phyloP scores from a whole-genome alignment of 257 asterid genomes.

The Knoxia roxburghii region DNA sequence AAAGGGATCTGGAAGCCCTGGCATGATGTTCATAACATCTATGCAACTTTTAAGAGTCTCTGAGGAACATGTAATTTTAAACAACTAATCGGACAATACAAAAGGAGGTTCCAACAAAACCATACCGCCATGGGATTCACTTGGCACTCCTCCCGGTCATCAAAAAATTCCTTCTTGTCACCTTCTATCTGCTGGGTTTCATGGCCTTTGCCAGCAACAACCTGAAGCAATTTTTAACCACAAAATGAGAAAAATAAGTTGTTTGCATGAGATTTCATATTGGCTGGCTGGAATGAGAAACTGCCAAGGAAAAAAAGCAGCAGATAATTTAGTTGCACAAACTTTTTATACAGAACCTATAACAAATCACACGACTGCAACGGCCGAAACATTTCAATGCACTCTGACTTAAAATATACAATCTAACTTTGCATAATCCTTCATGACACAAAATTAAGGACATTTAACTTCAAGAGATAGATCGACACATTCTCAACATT shows the following conservation, averaged over 20 bases:
- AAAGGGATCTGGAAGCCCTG: neutral
- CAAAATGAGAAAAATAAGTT: conserved; percentile 1
- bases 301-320: neutral
- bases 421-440: neutral
- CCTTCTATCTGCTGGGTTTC: conserved; percentile 79
- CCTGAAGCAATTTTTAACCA: conserved; percentile 35
- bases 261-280: neutral
- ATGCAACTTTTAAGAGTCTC: neutral
- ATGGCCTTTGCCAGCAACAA: conserved; percentile 97
- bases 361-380: neutral
- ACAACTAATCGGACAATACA: neutral
- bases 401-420: neutral
- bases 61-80: no score
- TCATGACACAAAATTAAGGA: neutral
- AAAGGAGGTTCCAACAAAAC: no score
- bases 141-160: conserved; percentile 94
- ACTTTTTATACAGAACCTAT: neutral
- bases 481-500: neutral
- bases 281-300: neutral
- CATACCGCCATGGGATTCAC: conserved; percentile 95
- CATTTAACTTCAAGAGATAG: neutral
- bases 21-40: neutral
- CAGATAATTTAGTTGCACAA: neutral
- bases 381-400: neutral
- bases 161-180: conserved; percentile 81